Conservation (phyloP, 2,329 filamentous ascomycete species). For the Ophiostoma perfectum region DNA sequence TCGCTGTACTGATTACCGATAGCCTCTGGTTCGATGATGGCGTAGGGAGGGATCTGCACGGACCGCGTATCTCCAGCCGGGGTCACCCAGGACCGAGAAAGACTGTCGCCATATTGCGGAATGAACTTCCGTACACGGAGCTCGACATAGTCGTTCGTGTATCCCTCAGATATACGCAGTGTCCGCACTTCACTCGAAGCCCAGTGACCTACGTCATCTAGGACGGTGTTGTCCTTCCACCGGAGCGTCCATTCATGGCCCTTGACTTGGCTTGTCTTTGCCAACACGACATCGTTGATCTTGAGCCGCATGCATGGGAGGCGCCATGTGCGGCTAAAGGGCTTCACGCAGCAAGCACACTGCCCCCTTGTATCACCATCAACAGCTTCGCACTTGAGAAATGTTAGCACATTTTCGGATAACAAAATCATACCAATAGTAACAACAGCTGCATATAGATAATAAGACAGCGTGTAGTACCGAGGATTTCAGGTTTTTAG, state of each 20-base stretch:
- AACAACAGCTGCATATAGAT: too few relatives aligned
- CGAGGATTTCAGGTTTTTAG: too few relatives aligned
- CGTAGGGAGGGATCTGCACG: conserved; percentile 51
- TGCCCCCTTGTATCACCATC: conserved; percentile 42
- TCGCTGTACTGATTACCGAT: conserved; percentile 44
- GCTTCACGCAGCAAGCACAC: conserved; percentile 51
- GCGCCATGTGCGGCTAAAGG: conserved; percentile 46
- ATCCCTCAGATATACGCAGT: conserved; percentile 51
- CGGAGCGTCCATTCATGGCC: conserved; percentile 55
- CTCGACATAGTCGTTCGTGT: conserved; percentile 43
- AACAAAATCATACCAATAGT: too few relatives aligned
- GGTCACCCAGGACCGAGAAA: conserved; percentile 50
- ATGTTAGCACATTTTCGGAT: not conserved
- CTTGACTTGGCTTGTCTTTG: conserved; percentile 54
- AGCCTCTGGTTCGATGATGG: conserved; percentile 50
- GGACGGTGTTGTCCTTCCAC: conserved; percentile 50
- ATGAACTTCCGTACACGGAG: conserved; percentile 51
- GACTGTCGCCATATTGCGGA: conserved; percentile 48
- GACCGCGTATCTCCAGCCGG: conserved; percentile 40
- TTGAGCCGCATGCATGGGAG: conserved; percentile 57
- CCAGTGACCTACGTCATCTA: conserved; percentile 53
- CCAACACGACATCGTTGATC: conserved; percentile 53
- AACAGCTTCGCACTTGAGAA: conserved; percentile 48
- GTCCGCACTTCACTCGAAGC: conserved; percentile 45
- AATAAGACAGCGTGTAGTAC: too few relatives aligned